Conservation (phyloP, 2,329 filamentous ascomycete genomes). For the Setomelanomma holmii region DNA sequence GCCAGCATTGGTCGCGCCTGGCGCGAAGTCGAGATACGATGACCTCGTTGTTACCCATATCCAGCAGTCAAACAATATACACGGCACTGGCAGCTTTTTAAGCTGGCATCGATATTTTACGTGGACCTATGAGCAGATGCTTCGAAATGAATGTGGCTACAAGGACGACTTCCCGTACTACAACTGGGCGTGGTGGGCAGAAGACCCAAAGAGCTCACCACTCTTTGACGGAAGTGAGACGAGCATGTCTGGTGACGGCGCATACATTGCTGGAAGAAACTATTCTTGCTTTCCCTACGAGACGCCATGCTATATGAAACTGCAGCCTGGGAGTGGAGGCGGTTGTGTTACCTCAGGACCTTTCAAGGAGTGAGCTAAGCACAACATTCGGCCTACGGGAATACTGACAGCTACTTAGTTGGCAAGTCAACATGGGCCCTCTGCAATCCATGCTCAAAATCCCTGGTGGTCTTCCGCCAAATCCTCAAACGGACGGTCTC, state of each 20-base stretch:
- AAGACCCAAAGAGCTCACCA: constrained; percentile 55
- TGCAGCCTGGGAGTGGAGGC: constrained; percentile 56
- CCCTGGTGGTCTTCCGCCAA: constrained; percentile 22
- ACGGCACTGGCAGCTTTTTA: constrained; percentile 40
- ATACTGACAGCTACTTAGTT: constrained; percentile 19
- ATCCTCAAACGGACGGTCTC: constrained; percentile 35
- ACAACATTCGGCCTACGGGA: not conserved
- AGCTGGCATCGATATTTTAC: constrained; percentile 53
- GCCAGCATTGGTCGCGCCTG: constrained; percentile 24
- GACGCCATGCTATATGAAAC: constrained; percentile 7
- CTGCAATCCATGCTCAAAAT: constrained; percentile 46
- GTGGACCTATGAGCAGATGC: constrained; percentile 50
- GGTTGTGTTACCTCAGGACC: constrained; percentile 62
- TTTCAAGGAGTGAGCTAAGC: constrained; percentile 52
- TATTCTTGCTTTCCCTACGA: constrained; percentile 31
- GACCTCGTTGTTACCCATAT: constrained; percentile 44
- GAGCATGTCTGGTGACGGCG: constrained; percentile 56
- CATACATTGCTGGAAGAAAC: constrained; percentile 31
- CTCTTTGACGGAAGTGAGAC: constrained; percentile 63
- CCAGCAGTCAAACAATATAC: constrained; percentile 37
- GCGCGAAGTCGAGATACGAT: constrained; percentile 40
- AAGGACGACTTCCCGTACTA: constrained; percentile 55
- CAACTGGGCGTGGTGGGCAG: constrained; percentile 59
- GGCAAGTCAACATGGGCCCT: constrained; percentile 56
- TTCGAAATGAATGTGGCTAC: constrained; percentile 52